Evolutionary conservation across 257 asterid genomes (phyloP).

Genomic region (Primulina tabacum): DNA sequence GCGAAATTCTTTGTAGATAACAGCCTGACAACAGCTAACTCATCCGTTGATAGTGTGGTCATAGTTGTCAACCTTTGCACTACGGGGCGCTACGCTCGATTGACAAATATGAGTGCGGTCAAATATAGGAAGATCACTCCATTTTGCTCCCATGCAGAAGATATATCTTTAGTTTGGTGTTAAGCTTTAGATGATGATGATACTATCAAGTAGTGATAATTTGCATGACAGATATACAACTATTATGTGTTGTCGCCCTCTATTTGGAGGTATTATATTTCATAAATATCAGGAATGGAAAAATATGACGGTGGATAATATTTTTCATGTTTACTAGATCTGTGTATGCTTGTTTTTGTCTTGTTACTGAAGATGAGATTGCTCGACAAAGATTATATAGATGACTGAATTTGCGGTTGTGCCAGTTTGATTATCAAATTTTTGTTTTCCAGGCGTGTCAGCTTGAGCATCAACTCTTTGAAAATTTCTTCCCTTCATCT

Average conservation of each 20-base stretch:
- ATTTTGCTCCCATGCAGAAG: background rate
- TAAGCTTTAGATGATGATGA: background rate
- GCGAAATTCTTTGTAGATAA: background rate
- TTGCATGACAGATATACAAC: slow-evolving; percentile 2
- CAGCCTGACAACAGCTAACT: background rate
- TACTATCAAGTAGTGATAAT: background rate
- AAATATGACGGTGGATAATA: slow-evolving; percentile 20
- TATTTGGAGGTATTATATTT: slow-evolving; percentile 7
- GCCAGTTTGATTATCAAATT: slow-evolving; percentile 89
- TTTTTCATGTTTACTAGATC: slow-evolving; percentile 3
- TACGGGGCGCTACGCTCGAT: too few relatives aligned
- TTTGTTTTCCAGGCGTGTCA: slow-evolving; percentile 82
- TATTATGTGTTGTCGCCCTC: slow-evolving; percentile 7
- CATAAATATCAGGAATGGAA: background rate
- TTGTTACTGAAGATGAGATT: slow-evolving; percentile 2
- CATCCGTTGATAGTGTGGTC: background rate
- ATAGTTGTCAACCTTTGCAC: too few relatives aligned
- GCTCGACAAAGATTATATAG: slow-evolving; percentile 15
- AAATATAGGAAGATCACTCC: background rate
- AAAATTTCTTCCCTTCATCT: slow-evolving; percentile 94
- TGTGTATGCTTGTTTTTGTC: slow-evolving; percentile 4
- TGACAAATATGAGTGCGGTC: background rate
- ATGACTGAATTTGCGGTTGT: slow-evolving; percentile 56
- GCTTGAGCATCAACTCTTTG: slow-evolving; percentile 92
- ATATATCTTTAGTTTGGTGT: background rate